Percentiles rank a stretch among this genome's conserved stretches.
Conservation (phyloP, 495 filamentous ascomycete species). For the Gamarada debralockiae region DNA sequence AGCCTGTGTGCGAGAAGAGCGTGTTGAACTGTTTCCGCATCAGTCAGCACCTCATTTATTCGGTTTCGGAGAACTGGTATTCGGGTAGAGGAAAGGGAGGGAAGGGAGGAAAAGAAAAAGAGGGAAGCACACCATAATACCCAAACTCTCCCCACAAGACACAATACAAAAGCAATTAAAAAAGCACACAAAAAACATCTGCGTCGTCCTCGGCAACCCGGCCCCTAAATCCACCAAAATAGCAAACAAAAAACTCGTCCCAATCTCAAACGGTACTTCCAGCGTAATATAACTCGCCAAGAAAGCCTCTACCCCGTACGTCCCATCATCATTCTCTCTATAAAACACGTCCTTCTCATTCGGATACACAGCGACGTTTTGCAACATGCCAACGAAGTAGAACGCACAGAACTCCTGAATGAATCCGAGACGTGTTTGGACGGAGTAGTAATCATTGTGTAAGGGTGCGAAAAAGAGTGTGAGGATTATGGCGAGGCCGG, state of each 20-base stretch:
- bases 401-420: constrained; percentile 64
- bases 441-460: constrained; percentile 58
- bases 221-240: constrained; percentile 54
- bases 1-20: constrained; percentile 67
- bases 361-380: constrained; percentile 72
- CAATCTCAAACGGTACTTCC: constrained; percentile 67
- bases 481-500: constrained; percentile 61
- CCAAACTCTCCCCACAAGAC: constrained; percentile 68
- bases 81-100: not conserved
- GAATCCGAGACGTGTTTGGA: constrained; percentile 70
- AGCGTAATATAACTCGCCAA: constrained; percentile 61
- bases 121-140: constrained; percentile 50
- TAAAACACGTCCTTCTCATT: constrained; percentile 67
- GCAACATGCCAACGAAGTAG: constrained; percentile 77
- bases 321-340: constrained; percentile 62
- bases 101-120: not conserved
- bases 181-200: constrained; percentile 60
- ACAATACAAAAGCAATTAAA: constrained; percentile 72
- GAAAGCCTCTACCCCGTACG: constrained; percentile 65
- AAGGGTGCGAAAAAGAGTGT: constrained; percentile 70
- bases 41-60: not conserved
- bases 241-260: constrained; percentile 59
- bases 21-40: constrained; percentile 54
- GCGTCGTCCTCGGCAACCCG: constrained; percentile 54
- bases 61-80: not conserved